Percentiles rank a stretch among this genome's conserved stretches.
These are phyloP conservation scores for Xenosphaeropsis pyriputrescens DNA, from an alignment of 2,329 filamentous ascomycete species.

Conservation along the genomic window DNA sequence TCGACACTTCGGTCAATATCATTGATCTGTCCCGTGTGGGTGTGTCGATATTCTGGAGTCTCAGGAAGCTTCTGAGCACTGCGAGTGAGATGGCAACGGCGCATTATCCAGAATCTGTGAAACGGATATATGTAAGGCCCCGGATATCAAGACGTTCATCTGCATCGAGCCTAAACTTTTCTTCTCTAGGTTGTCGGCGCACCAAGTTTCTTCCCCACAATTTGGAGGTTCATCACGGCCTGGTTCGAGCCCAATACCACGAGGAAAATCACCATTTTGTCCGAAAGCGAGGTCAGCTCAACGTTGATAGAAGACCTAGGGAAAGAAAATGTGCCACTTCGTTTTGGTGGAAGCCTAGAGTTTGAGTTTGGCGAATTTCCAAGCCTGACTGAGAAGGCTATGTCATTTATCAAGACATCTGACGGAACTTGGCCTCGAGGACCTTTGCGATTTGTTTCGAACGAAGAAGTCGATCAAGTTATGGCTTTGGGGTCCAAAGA, in stretches of 20 bases:
- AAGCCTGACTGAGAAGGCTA: background rate
- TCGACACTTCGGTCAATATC: slow-evolving; percentile 1
- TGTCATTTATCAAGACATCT: background rate
- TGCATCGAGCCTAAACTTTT: background rate
- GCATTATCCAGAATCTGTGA: slow-evolving; percentile 2
- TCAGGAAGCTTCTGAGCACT: slow-evolving; percentile 1
- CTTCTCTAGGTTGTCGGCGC: slow-evolving; percentile 1
- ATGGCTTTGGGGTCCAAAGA: background rate
- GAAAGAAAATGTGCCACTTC: background rate
- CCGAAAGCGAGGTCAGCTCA: slow-evolving; percentile 1
- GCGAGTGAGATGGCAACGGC: slow-evolving; percentile 1
- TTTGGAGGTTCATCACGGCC: slow-evolving; percentile 2
- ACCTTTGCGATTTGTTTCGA: background rate
- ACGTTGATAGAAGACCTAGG: slow-evolving; percentile 1
- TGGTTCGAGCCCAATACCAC: slow-evolving; percentile 2
- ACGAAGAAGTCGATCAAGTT: background rate
- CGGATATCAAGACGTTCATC: background rate
- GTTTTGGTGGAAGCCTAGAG: slow-evolving; percentile 2
- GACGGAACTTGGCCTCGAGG: background rate
- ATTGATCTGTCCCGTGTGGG: slow-evolving; percentile 2
- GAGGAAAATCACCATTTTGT: slow-evolving; percentile 2
- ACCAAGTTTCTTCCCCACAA: slow-evolving; percentile 2
- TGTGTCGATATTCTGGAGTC: slow-evolving; percentile 2
- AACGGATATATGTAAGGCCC: slow-evolving; percentile 2
- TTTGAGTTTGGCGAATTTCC: slow-evolving; percentile 1